Conservation (phyloP, 2,329 filamentous ascomycete species). For the Botryosphaeria agaves region DNA sequence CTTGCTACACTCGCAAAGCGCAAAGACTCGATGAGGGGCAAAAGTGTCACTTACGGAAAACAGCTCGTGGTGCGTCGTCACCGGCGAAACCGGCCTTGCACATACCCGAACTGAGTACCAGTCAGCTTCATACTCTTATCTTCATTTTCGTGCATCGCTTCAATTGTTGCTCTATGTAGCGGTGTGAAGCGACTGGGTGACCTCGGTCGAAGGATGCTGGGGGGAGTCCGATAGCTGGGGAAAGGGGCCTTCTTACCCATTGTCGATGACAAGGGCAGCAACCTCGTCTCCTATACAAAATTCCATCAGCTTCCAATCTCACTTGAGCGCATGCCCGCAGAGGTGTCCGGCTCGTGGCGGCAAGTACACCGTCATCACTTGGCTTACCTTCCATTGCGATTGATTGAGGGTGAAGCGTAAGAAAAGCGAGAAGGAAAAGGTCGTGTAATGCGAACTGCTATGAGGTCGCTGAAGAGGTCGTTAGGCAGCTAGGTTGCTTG, state of each 20-base stretch:
- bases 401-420: neutral
- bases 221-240: neutral
- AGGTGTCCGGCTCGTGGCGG: neutral
- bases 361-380: neutral
- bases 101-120: slow-evolving; percentile 79
- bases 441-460: neutral
- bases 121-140: slow-evolving; percentile 16
- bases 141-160: too few species aligned
- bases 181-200: neutral
- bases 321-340: slow-evolving; percentile 1
- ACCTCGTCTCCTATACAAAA: slow-evolving; percentile 69
- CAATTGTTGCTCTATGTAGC: slow-evolving; percentile 10
- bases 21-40: too few species aligned
- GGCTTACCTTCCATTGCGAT: slow-evolving; percentile 3
- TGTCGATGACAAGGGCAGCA: slow-evolving; percentile 99
- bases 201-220: too few species aligned
- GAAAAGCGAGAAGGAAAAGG: neutral
- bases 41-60: slow-evolving; percentile 83
- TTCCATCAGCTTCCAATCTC: slow-evolving; percentile 13
- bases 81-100: slow-evolving; percentile 99
- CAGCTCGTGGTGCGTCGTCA: slow-evolving; percentile 99
- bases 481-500: too few species aligned
- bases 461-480: neutral
- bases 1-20: too few species aligned
- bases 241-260: slow-evolving; percentile 66